Conservation (phyloP, 257 asterid species). For the Parsonsia alboflavescens region DNA sequence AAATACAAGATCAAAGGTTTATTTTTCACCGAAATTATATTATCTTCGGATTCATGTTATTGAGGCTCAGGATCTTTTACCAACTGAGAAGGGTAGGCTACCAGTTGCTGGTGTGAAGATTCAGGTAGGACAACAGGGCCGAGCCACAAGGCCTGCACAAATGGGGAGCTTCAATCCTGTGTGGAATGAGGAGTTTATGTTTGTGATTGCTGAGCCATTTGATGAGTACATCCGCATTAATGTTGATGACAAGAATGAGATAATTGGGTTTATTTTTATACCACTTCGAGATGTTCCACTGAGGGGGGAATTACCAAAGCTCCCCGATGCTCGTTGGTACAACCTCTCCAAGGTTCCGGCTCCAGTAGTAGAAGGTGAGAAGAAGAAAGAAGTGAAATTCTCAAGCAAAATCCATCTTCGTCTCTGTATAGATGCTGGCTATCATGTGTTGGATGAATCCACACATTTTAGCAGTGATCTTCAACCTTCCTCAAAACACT, state of each 20-base stretch:
- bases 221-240: slow-evolving; percentile 57
- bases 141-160: slow-evolving; percentile 56
- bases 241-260: slow-evolving; percentile 55
- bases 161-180: slow-evolving; percentile 47
- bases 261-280: slow-evolving; percentile 53
- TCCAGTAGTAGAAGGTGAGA: slow-evolving; percentile 43
- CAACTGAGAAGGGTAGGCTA: slow-evolving; percentile 46
- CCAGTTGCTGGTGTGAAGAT: slow-evolving; percentile 52
- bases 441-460: slow-evolving; percentile 88
- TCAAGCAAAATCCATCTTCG: slow-evolving; percentile 76
- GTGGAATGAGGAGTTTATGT: slow-evolving; percentile 92
- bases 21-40: slow-evolving; percentile 64
- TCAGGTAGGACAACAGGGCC: slow-evolving; percentile 58
- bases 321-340: slow-evolving; percentile 63
- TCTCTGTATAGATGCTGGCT: slow-evolving; percentile 62
- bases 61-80: slow-evolving; percentile 74
- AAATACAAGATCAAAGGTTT: slow-evolving; percentile 71
- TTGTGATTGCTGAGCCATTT: slow-evolving; percentile 75
- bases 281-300: slow-evolving; percentile 47
- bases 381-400: slow-evolving; percentile 73
- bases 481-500: slow-evolving; percentile 63
- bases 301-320: slow-evolving; percentile 46
- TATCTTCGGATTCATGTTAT: slow-evolving; percentile 71
- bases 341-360: slow-evolving; percentile 46
- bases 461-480: slow-evolving; percentile 78